Conservation (phyloP, 306 rosid species). For the Cicer bijugum region DNA sequence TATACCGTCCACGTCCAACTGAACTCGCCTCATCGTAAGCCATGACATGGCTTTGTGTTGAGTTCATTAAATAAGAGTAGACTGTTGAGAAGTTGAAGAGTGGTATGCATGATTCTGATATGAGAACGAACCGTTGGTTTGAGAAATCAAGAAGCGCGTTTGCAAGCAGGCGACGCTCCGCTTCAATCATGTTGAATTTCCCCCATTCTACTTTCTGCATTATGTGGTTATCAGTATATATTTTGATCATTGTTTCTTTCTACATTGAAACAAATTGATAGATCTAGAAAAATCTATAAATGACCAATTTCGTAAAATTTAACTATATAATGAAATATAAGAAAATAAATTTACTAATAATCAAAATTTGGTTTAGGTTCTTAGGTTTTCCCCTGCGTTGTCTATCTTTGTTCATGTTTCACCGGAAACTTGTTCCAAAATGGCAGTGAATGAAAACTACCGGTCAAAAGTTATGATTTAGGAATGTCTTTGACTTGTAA, state of each 20-base stretch:
- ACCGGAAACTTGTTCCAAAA: not conserved
- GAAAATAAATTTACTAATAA: constrained; percentile 2
- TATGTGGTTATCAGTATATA: not conserved
- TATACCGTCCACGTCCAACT: constrained; percentile 69
- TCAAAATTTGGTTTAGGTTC: not conserved
- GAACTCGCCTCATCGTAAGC: constrained; percentile 56
- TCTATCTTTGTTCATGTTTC: not conserved
- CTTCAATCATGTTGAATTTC: constrained; percentile 74
- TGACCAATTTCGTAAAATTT: not conserved
- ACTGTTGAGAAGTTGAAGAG: constrained; percentile 74
- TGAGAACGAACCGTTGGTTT: constrained; percentile 75
- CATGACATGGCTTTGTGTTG: constrained; percentile 54
- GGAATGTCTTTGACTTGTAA: too few relatives aligned
- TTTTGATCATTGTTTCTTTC: not conserved
- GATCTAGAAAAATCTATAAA: not conserved
- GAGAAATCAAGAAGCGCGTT: constrained; percentile 85
- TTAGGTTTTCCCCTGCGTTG: not conserved
- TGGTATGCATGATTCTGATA: constrained; percentile 85
- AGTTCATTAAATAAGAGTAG: constrained; percentile 63
- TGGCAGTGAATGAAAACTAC: not conserved
- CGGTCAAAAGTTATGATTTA: too few relatives aligned
- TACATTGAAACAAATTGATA: constrained; percentile 3
- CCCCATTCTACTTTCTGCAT: constrained; percentile 81
- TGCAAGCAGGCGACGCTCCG: constrained; percentile 78
- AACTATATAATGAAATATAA: not conserved